A percentile compares a stretch with the other conserved stretches of the same genome.
Evolutionary conservation across 345 rosid genomes (phyloP).

Genomic region (Populus euphratica): DNA sequence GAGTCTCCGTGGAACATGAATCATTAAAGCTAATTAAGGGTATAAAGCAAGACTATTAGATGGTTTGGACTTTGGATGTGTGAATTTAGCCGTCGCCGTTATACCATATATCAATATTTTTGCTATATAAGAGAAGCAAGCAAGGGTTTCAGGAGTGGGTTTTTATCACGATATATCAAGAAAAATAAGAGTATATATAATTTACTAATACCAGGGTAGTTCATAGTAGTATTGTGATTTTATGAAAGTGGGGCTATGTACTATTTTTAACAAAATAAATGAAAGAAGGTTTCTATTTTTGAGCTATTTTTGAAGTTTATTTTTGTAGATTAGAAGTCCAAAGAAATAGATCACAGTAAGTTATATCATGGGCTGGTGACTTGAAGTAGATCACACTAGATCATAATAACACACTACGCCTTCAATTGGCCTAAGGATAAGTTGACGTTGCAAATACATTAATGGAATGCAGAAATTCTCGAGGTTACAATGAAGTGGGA

Average conservation of each 20-base stretch:
- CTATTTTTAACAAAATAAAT: background rate
- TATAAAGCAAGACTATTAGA: background rate
- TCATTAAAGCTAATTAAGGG: background rate
- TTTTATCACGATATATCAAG: background rate
- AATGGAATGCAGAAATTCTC: too few relatives aligned
- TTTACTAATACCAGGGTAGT: background rate
- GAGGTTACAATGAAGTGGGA: too few relatives aligned
- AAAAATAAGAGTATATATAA: background rate
- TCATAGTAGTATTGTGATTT: background rate
- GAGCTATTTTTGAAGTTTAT: too few relatives aligned
- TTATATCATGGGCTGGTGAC: too few relatives aligned
- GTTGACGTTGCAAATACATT: too few relatives aligned
- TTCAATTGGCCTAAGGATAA: too few relatives aligned
- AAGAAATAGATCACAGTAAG: too few relatives aligned
- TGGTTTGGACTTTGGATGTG: background rate
- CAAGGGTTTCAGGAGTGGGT: background rate
- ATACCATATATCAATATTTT: background rate
- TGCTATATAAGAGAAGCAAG: background rate
- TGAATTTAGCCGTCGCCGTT: background rate
- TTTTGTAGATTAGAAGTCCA: too few relatives aligned
- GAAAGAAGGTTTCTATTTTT: background rate
- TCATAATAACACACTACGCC: too few relatives aligned
- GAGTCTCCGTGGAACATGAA: slow-evolving; percentile 25
- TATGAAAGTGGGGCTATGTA: background rate
- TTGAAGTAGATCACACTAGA: too few relatives aligned